Base-by-base conservation (phyloP, 108 stramenopile species). In the Bacterosira constricta region DNA sequence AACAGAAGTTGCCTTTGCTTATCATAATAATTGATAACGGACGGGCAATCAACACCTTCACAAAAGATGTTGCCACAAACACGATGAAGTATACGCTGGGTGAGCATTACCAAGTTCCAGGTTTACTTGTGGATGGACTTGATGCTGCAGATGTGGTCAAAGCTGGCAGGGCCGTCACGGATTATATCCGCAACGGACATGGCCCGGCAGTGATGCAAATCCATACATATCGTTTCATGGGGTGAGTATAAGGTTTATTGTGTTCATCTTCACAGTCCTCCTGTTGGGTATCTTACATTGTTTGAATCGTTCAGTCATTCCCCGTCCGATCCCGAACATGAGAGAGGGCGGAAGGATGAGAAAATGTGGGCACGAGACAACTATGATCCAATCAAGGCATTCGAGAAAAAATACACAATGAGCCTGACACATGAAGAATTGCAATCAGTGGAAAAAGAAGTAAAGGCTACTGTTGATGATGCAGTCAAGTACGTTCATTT, bases 11-110 rank as follows among this genome's bases (percentile, higher is more conserved):
- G 26, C 88, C 88, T 6, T 39, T 88, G 12, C 66, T 88, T 8
- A 82, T 88, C 61, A 42, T 88, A 10, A 54, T 80, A 10, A 86
- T 88, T 58, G 88, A 88, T 37, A 88, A 88, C 63, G 88, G 88
- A 12, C 78, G 88, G 1, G 88, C 88, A 17, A 88, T 88, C 79
- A 88, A 88, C 55, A 88, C 88, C 7, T 88, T 88, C 59, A 88
- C 88, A 4, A 69, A 82, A 38, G 88, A 88, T 56, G 88, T 88
- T 21, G 85, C 88, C 10, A 54, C 71, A 29, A 85, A 83, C 59
- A 73, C 66, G 1, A 70, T 86, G 37, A 79, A 85, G 31, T 88
- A 77, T 51, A 39, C 45, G 12, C 71, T 83, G 57, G 87, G 84
- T 15, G 61, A 62, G 30, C 85, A 86, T 66, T 88, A 88, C 54